Conservation (phyloP, 805 yeast species). For the Kazachstania viticola region DNA sequence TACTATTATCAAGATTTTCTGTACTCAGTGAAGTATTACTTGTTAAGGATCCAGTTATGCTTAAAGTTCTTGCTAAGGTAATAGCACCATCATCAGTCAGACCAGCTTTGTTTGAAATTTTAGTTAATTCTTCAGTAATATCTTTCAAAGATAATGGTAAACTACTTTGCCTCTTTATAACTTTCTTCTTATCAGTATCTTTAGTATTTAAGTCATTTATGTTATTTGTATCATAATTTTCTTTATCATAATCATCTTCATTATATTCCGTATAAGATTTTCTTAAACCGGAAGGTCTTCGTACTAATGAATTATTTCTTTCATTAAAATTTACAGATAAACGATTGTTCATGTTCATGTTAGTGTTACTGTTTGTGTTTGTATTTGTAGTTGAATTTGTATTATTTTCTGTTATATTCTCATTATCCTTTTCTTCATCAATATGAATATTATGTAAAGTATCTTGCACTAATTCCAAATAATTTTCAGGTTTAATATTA, state of each 20-base stretch:
- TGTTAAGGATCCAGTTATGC: slow-evolving; percentile 53
- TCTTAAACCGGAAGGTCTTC: slow-evolving; percentile 26
- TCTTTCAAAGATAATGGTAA: slow-evolving; percentile 50
- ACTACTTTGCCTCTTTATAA: neutral
- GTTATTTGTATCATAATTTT: slow-evolving; percentile 7
- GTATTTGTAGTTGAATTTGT: neutral
- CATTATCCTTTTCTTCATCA: slow-evolving; percentile 9
- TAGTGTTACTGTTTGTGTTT: no score
- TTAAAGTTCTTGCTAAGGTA: slow-evolving; percentile 68
- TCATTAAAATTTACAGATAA: slow-evolving; percentile 16
- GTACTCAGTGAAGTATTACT: neutral
- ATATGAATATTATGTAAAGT: slow-evolving; percentile 23
- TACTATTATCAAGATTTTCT: neutral
- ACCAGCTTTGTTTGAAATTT: slow-evolving; percentile 65
- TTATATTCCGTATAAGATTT: slow-evolving; percentile 24
- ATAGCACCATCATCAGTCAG: slow-evolving; percentile 71
- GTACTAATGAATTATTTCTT: slow-evolving; percentile 16
- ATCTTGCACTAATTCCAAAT: slow-evolving; percentile 50
- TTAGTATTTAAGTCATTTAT: neutral
- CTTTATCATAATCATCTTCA: slow-evolving; percentile 24
- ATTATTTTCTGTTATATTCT: slow-evolving; percentile 6
- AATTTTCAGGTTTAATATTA: slow-evolving; percentile 85
- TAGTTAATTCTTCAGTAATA: slow-evolving; percentile 64
- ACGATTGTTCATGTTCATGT: no score
- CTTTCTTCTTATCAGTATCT: no score